Evolutionary conservation across 1,284 basidiomycete species (phyloP), one percentile per base, ranked within the genome.

Genomic region (Wolfiporia cocos): DNA sequence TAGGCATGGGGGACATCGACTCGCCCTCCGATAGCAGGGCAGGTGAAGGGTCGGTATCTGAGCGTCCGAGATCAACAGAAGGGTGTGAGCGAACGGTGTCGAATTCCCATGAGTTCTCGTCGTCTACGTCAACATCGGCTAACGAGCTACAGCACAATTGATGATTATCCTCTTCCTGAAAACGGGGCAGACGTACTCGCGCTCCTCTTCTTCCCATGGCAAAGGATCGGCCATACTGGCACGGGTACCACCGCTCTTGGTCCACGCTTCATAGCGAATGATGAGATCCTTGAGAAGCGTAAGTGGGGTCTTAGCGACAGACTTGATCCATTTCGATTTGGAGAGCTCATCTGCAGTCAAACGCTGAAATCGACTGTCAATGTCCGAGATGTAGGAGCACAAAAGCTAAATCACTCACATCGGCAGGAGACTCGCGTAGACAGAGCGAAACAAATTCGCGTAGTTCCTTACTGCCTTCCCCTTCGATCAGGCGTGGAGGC

Each of bases 261-360:
- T 69, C 88, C 89, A 91, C 0, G 71, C 65, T 42, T 83, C 77
- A 55, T 87, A 87, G 23, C 84, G 79, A 21, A 76, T 65, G 37
- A 97, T 76, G 32, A 98, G 73, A 47, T 98, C 95, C 54, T 84
- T 86, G n/a, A 99, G 68, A 7, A 80, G 65, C 0, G 81, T 71
- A 6, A 91, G 65, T 0, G 82, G 76, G 3, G 76, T 68, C 67
- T 89, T 95, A 24, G 78, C 67, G 18, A 79, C 65, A 11, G 76
- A 71, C 57, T 88, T 92, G 54, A 98, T 93, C 93, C 95, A 99
- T 56, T 90, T 95, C n/a, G 80, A 78, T 64, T 89, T 94, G 5
- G 72, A 61, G 3, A 99, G 73, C 53, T 99, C 95, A 40, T 98
- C 96, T 5, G 94, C 92, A 7, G 84, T 73, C 17, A 89, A 71